Base-by-base conservation (phyloP, 2,329 filamentous ascomycete species). In the Xylaria sp. region DNA sequence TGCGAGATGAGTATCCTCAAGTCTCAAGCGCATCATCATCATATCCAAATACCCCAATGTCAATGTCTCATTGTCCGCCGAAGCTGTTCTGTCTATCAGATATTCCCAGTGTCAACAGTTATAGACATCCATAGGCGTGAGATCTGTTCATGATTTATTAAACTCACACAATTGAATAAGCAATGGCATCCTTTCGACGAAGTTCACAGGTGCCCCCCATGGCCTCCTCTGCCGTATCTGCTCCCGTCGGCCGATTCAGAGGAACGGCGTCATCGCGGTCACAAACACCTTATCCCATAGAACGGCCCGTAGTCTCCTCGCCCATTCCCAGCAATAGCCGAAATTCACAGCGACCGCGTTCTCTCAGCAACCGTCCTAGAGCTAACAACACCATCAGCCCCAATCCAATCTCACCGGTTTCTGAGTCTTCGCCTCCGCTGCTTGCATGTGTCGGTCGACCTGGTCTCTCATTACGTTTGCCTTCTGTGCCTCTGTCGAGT, bases 351-450 rank as follows among this genome's bases (percentile, higher is more conserved):
- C 56, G 60, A 51, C 50, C 13, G 28, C 69, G 64, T 20, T 65
- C 70, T 57, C 58, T 58, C 52, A 71, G 66, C 41, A 31, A 63
- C 7, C 57, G 52, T 18, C 59, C 65, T 18, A 67, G 70, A 55
- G 65, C 51, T 55, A 68, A 67, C 37, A 71, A 65, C 55, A 69
- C 61, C 63, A 51, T 60, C 56, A 58, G 25, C 9, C 61, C 72
- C 5, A 68, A 62, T 63, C 51, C 61, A n/a, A 39, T 51, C 31
- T 68, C 64, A 46, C 69, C 64, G 4, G 56, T 71, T 8, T 72
- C 70, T 69, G 60, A 60, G 9, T 76, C 74, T 56, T 78, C 77
- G 18, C 73, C 77, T 41, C 73, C 71, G 13, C 67, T 76, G 25
- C 73, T 74, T 50, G 39, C 68, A 9, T 74, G 74, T 44, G 69